Evolutionary conservation across 2,329 filamentous ascomycete species (phyloP).

Genomic region (Colletotrichum kahawae): DNA sequence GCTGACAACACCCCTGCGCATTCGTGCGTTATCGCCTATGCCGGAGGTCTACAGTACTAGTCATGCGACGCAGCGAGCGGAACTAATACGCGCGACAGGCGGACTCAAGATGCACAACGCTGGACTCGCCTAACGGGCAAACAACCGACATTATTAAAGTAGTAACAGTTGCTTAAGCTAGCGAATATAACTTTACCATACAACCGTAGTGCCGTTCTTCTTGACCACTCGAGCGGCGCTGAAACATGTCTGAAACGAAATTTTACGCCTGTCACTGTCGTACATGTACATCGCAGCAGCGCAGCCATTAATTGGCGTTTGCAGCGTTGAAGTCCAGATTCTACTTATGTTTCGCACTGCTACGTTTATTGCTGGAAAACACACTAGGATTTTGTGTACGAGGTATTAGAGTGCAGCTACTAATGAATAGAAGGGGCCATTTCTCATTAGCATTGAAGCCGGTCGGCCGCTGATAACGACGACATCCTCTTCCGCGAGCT

Average conservation of each 20-base stretch:
- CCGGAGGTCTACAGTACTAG: too few relatives aligned
- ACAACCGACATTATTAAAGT: not conserved
- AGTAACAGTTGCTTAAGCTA: not conserved
- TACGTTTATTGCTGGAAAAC: not conserved
- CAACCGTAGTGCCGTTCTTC: not conserved
- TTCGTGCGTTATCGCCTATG: too few relatives aligned
- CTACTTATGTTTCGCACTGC: not conserved
- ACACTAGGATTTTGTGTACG: not conserved
- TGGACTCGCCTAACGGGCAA: not conserved
- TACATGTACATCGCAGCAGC: not conserved
- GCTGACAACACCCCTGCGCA: too few relatives aligned
- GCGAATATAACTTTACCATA: not conserved
- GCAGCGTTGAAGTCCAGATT: not conserved
- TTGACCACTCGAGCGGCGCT: not conserved
- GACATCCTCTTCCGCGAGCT: not conserved
- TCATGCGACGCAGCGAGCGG: too few relatives aligned
- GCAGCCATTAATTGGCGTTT: not conserved
- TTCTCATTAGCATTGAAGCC: not conserved
- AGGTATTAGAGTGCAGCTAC: not conserved
- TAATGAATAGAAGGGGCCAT: not conserved
- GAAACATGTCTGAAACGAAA: not conserved
- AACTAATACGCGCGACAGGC: too few relatives aligned
- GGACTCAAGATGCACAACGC: too few relatives aligned
- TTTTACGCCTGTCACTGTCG: not conserved
- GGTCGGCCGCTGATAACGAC: not conserved